Evolutionary conservation across 2,329 filamentous ascomycete genomes (phyloP), one percentile per base, ranked within the genome.

Genomic region (Monilinia laxa): DNA sequence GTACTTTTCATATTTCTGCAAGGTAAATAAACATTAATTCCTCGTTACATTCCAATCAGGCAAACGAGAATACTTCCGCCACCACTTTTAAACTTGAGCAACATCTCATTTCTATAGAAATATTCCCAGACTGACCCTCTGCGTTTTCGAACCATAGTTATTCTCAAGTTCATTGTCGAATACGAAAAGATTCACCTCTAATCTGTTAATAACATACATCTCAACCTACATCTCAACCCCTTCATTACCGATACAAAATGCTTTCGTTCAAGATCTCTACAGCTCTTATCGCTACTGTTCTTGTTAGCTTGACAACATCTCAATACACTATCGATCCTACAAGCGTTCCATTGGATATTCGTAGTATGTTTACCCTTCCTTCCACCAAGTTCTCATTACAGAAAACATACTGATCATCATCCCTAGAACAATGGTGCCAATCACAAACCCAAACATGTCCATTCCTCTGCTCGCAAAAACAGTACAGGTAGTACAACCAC

Each of bases 381-480:
- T 16, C 16, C 28, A 10, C 42, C 10, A 2, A 1, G 4, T 52
- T 18, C 28, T 5, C 20, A 28, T 25, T 18, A 16, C 3, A 20
- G 55, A 35, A 42, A 45, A n/a, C 12, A 60, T 60, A 20, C 65
- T 65, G 38, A 64, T 40, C 28, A 77, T 28, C 71, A 59, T 53
- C 4, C 9, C 25, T 67, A 88, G 85, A 82, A 68, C 74, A 75
- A 14, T 94, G 90, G 90, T 94, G 90, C 77, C 68, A 77, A 35
- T 81, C 83, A 71, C 86, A 93, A 79, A 80, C 75, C 71, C 81
- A 82, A 72, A 83, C 85, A 64, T 93, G 90, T 79, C 90, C 89
- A 16, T 78, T 88, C 71, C 90, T 93, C 78, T 93, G 90, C 82
- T 79, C 85, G 62, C 88, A 92, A 77, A 77, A 60, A 51, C 28